A percentile compares a stretch with the other conserved stretches of the same genome.
These are phyloP conservation scores for Fistulifera pelliculosa DNA, from an alignment of 108 stramenopile genomes.

Conservation along the genomic window DNA sequence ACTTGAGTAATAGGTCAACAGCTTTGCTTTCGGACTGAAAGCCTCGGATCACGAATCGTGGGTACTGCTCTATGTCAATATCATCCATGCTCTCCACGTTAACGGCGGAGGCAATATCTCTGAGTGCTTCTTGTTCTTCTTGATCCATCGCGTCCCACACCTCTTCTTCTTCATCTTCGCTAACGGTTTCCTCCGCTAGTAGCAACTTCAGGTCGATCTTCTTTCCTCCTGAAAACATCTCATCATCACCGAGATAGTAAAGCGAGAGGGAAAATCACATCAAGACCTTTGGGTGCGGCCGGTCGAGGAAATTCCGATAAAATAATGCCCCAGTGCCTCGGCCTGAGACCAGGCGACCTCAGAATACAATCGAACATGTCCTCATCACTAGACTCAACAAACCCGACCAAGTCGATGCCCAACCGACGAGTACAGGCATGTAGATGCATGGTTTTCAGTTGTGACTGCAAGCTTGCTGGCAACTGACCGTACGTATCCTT, in stretches of 20 bases:
- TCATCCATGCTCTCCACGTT: constrained; percentile 54
- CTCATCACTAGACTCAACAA: constrained; percentile 8
- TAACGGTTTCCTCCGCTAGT: constrained; percentile 22
- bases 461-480: constrained; percentile 51
- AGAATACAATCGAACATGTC: constrained; percentile 58
- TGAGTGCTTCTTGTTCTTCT: constrained; percentile 81
- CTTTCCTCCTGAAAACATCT: constrained; percentile 56
- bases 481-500: constrained; percentile 66
- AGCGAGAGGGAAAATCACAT: constrained; percentile 64
- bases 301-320: constrained; percentile 44
- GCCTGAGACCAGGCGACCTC: constrained; percentile 74
- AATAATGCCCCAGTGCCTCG: constrained; percentile 74
- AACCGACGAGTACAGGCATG: constrained; percentile 73
- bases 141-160: constrained; percentile 79
- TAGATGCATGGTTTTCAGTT: constrained; percentile 75
- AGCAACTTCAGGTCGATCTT: constrained; percentile 47
- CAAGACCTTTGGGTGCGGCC: constrained; percentile 51
- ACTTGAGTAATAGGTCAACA: constrained; percentile 60
- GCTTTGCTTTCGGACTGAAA: constrained; percentile 23
- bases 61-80: constrained; percentile 59
- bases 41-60: constrained; percentile 54
- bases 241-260: constrained; percentile 44
- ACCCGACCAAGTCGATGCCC: constrained; percentile 75
- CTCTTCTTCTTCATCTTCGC: constrained; percentile 60
- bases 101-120: constrained; percentile 70